These are phyloP conservation scores for Amanita brunnescens DNA, from an alignment of 768 basidiomycete species.

Conservation along the genomic window DNA sequence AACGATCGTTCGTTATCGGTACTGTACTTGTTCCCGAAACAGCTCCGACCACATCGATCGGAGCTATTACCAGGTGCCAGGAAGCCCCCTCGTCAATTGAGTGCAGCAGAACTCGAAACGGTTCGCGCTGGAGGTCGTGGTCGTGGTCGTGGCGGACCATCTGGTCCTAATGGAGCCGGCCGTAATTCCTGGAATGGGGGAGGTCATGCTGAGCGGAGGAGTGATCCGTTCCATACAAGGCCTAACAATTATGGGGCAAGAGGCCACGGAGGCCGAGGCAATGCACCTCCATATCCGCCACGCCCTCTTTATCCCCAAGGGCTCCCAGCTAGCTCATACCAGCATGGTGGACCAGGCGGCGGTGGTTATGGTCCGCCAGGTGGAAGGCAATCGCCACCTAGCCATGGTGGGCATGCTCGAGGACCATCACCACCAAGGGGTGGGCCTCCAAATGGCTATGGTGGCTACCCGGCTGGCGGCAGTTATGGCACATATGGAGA, in stretches of 20 bases:
- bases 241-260: slow-evolving; percentile 28
- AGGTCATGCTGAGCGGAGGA: slow-evolving; percentile 27
- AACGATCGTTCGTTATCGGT: slow-evolving; percentile 86
- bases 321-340: slow-evolving; percentile 16
- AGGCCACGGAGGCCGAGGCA: slow-evolving; percentile 18
- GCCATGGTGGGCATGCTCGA: slow-evolving; percentile 21
- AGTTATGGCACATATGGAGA: slow-evolving; percentile 24
- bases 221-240: slow-evolving; percentile 41
- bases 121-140: slow-evolving; percentile 47
- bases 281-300: slow-evolving; percentile 24
- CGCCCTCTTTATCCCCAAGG: slow-evolving; percentile 22
- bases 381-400: slow-evolving; percentile 1
- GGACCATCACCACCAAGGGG: slow-evolving; percentile 8
- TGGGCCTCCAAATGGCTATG: slow-evolving; percentile 17
- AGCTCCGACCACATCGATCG: slow-evolving; percentile 78
- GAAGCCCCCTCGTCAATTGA: slow-evolving; percentile 51
- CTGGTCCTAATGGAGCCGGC: slow-evolving; percentile 1
- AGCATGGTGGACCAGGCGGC: slow-evolving; percentile 23
- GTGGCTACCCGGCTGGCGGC: slow-evolving; percentile 21
- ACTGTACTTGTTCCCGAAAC: slow-evolving; percentile 83
- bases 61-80: slow-evolving; percentile 68
- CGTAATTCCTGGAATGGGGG: slow-evolving; percentile 16
- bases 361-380: slow-evolving; percentile 1
- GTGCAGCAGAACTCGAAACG: slow-evolving; percentile 60
- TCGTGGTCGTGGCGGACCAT: slow-evolving; percentile 38